Base-by-base conservation (phyloP, 2,329 filamentous ascomycete species). In the Ascochyta lentis region DNA sequence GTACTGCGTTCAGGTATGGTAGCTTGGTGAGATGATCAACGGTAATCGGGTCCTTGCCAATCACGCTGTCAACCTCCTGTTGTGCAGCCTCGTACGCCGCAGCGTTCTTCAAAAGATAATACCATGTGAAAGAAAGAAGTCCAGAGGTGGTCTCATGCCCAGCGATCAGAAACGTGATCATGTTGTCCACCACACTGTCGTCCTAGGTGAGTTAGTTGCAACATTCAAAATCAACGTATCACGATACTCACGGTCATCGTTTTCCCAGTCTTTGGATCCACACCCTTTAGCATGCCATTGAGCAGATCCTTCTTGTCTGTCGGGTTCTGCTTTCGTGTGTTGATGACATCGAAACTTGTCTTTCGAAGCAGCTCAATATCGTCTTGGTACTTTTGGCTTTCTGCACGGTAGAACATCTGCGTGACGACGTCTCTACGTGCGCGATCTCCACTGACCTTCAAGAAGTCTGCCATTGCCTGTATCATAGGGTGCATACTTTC, bases 161-260 rank as follows among this genome's bases (percentile, higher is more conserved):
- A 34, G 64, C 83, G 66, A 64, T 86, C 37, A 89, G 82, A 78
- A 90, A 89, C 2, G 83, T 83, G 49, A 89, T 84, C 61, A 91
- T 86, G 69, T 91, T 88, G 71, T 89, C 86, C 43, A 88, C 80
- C 44, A 89, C 81, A 56, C 84, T 83, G 9, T 83, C 82, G 4
- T 89, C 83, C 4, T 66, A n/a, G 8, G 8, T 1, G 37, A 5
- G 8, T 66, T 22, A 66, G 37, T 24, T 27, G 6, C 13, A 2
- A 16, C 2, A 6, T 16, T 10, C 9, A 4, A 3, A 8, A 3
- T 6, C 1, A 19, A 5, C 8, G 9, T 3, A 10, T 9, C 6
- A 3, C 16, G 15, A 4, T 16, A 52, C 63, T 53, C 22, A 65
- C 65, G 10, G 76, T 81, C 60, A 91, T 77, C 2, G 74, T 75